Evolutionary conservation across 805 yeast species (phyloP).

Genomic region (Monosporozyma aquatica): DNA sequence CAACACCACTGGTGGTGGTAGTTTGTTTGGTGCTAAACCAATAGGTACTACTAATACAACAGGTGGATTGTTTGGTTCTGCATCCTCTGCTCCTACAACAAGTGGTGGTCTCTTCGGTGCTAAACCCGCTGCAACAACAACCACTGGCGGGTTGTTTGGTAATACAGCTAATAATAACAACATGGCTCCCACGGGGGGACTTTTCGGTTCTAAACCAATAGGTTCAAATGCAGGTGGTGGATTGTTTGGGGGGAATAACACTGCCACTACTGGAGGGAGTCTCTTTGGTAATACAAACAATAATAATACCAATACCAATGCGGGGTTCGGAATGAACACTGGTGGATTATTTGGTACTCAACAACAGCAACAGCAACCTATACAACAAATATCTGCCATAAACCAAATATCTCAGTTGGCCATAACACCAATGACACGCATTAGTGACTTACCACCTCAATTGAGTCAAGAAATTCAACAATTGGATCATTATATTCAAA

Average conservation of each 20-base stretch:
- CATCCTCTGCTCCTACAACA: too few relatives aligned
- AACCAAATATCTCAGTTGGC: constrained; percentile 38
- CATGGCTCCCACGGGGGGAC: constrained; percentile 13
- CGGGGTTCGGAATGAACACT: too few relatives aligned
- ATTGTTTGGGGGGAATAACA: constrained; percentile 5
- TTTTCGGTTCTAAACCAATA: too few relatives aligned
- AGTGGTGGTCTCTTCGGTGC: constrained; percentile 4
- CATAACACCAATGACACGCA: constrained; percentile 65
- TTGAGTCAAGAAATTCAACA: constrained; percentile 60
- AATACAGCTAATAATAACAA: constrained; percentile 12
- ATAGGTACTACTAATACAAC: background rate
- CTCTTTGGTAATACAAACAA: constrained; percentile 5
- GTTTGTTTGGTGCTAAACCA: constrained; percentile 18
- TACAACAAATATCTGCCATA: constrained; percentile 32
- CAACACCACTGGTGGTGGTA: constrained; percentile 16
- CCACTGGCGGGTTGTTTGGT: constrained; percentile 3
- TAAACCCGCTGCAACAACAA: background rate
- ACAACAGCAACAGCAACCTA: constrained; percentile 4
- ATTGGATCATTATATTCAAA: constrained; percentile 61
- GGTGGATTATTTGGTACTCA: constrained; percentile 2
- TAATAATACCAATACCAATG: too few relatives aligned
- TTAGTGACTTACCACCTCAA: constrained; percentile 65
- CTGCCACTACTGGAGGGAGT: constrained; percentile 6
- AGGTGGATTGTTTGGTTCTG: constrained; percentile 12
- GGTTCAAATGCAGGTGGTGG: too few relatives aligned